Evolutionary conservation across 31 red algal genomes (phyloP), one percentile per base, ranked within the genome.

Genomic region (Odonthalia washingtoniensis): DNA sequence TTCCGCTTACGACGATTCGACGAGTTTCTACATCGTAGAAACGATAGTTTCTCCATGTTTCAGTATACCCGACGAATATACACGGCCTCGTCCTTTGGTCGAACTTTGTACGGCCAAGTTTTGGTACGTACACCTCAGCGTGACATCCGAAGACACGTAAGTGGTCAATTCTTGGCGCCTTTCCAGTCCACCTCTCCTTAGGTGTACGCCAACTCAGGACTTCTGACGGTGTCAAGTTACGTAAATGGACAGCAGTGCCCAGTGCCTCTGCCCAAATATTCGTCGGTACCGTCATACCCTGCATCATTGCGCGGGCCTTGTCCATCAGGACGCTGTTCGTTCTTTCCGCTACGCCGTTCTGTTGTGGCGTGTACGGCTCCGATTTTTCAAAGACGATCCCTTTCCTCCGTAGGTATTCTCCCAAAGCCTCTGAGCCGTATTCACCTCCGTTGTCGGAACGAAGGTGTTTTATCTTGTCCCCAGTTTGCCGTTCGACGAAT

Each of bases 251-350:
- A 38, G 75, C 86, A n/a, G 12, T 43, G 4, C 24, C n/a, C 0
- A 80, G 27, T 28, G 80, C 80, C 35, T 84, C 89, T 28, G 89
- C 79, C 81, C 70, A 91, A 37, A 84, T 67, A 6, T 2, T 3
- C 3, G 1, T 34, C 37, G 67, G 70, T 2, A 91, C 33, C 0
- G 16, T 2, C 5, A 27, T 31, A 33, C 9, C 32, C 38, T 81
- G 24, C 3, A 92, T 42, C 73, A 92, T 82, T 14, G 40, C 57
- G 5, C 73, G 12, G 0, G 83, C 74, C 17, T 65, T 68, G 37
- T 93, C 75, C 32, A 78, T 42, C 41, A 93, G 75, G 6, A 57
- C 87, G n/a, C 85, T 53, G 79, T 88, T 94, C 2, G 72, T 44
- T 60, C 90, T 78, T 53, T 94, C 85, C 0, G 84, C 77, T 1